Evolutionary conservation across 2,329 filamentous ascomycete species (phyloP), one percentile per base, ranked within the genome.

Genomic region (Apiospora saccharicola): DNA sequence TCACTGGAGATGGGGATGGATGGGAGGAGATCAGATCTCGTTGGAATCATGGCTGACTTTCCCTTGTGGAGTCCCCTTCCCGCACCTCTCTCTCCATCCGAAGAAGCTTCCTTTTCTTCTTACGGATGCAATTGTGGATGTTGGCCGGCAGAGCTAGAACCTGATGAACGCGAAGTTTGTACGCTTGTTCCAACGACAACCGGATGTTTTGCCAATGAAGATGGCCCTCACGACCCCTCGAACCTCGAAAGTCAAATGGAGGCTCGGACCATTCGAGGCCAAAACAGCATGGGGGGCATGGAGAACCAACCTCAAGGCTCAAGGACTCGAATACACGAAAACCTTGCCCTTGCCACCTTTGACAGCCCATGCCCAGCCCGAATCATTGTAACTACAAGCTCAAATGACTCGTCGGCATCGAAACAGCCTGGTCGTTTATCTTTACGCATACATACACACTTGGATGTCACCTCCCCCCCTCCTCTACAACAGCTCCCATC

Each of bases 1-100:
- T 68, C 41, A 68, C 67, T 46, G 67, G 67, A 26, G n/a, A 44
- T 68, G 67, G 67, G 46, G 67, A 68, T 68, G 67, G 44, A 68
- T 68, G 67, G 44, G 57, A 64, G 57, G 57, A 64, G 57, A 64
- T 64, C 57, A 41, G 57, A 64, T 64, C 57, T 64, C 24, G 30
- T 64, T 64, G 57, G 57, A 41, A 41, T 64, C 57, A 64, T 41
- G 19, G 34, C 57, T 22, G 34, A n/a, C 57, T 64, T 47, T 68
- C 41, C 67, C 67, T 47, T 68, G 67, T 68, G 67, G 67, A 68
- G 67, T 68, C 67, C 3, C 43, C 61, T 10, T 30, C 34, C 67
- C 44, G 41, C 41, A 4, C 2, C 67, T 22, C 57, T 41, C 57
- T 64, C 57, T 64, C 57, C 57, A 64, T 64, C 57, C 34, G 57